phyloP scores from a whole-genome alignment of 2,329 filamentous ascomycete species.

The Aspergillus hiratsukae region DNA sequence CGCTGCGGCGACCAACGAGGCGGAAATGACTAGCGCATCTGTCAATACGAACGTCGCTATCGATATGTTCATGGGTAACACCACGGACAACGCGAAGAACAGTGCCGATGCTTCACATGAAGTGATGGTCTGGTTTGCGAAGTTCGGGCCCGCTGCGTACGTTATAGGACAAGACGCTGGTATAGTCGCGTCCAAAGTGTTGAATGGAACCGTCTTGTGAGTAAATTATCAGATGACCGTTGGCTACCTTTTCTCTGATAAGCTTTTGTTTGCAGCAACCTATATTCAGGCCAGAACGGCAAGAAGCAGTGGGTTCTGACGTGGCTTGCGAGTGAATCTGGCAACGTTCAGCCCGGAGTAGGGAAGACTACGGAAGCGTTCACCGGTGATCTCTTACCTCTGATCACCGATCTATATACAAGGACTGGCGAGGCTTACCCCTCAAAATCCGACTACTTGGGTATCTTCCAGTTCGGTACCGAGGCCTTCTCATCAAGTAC shows the following conservation, averaged over 20 bases:
- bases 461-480: constrained; percentile 50
- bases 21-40: constrained; percentile 29
- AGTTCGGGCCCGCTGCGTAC: background rate
- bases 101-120: background rate
- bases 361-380: constrained; percentile 34
- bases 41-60: constrained; percentile 55
- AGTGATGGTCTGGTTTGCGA: background rate
- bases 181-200: background rate
- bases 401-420: constrained; percentile 41
- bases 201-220: background rate
- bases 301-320: constrained; percentile 30
- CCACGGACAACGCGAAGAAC: constrained; percentile 27
- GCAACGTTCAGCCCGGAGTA: constrained; percentile 4
- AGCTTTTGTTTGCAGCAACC: background rate
- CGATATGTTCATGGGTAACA: constrained; percentile 55
- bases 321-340: constrained; percentile 42
- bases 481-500: constrained; percentile 44
- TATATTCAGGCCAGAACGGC: background rate
- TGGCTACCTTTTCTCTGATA: background rate
- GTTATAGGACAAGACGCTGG: background rate
- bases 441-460: constrained; percentile 44
- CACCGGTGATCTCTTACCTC: constrained; percentile 44
- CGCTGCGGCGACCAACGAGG: constrained; percentile 31
- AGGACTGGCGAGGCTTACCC: constrained; percentile 36
- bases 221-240: background rate